Evolutionary conservation across 768 basidiomycete species (phyloP).

Genomic region (Lentinula sp.): DNA sequence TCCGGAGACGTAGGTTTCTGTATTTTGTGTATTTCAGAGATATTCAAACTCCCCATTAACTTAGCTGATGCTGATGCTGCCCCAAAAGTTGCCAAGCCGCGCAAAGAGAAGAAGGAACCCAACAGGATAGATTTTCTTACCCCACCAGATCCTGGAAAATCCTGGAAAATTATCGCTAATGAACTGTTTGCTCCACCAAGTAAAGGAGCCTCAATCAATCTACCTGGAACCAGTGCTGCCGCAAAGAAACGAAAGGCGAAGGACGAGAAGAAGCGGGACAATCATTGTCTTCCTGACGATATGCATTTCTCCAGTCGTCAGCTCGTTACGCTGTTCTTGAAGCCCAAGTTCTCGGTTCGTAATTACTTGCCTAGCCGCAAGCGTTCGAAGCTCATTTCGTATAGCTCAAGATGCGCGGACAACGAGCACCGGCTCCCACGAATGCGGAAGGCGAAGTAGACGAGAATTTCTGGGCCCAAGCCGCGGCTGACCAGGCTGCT

Average conservation of each 20-base stretch:
- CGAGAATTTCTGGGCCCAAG: slow-evolving; percentile 96
- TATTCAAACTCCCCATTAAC: not conserved
- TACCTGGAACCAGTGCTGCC: slow-evolving; percentile 48
- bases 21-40: not conserved
- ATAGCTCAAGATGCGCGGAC: slow-evolving; percentile 88
- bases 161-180: slow-evolving; percentile 54
- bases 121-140: slow-evolving; percentile 78
- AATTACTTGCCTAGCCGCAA: not conserved
- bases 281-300: slow-evolving; percentile 86
- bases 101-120: slow-evolving; percentile 69
- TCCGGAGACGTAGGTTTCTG: slow-evolving; percentile 60
- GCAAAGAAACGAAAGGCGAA: slow-evolving; percentile 41
- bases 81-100: slow-evolving; percentile 45
- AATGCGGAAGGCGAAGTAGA: slow-evolving; percentile 85
- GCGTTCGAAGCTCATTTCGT: slow-evolving; percentile 3
- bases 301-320: slow-evolving; percentile 95
- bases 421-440: slow-evolving; percentile 48
- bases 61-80: slow-evolving; percentile 25
- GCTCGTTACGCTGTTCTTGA: slow-evolving; percentile 88
- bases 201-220: slow-evolving; percentile 63
- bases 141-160: slow-evolving; percentile 49
- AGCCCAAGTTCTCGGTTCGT: slow-evolving; percentile 90
- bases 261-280: slow-evolving; percentile 61
- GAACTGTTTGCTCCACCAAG: slow-evolving; percentile 75
- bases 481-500: slow-evolving; percentile 78